Conservation (phyloP, 768 basidiomycete genomes). For the Hygrophorus russula region DNA sequence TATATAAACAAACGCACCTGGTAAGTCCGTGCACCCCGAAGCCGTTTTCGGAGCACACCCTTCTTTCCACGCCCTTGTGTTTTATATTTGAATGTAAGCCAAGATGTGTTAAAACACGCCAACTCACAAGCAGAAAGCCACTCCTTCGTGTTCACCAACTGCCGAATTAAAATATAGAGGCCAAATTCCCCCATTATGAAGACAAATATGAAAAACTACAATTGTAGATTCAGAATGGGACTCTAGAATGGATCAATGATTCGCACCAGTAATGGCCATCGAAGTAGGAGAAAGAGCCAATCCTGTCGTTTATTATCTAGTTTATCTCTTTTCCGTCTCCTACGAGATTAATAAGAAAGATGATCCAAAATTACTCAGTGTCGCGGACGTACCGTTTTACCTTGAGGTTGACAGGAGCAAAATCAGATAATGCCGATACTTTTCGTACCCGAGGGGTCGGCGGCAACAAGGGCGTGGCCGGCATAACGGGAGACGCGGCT, state of each 20-base stretch:
- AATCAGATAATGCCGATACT: conserved; percentile 77
- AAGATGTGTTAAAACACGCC: background rate
- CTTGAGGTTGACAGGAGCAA: conserved; percentile 81
- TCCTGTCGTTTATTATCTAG: conserved; percentile 44
- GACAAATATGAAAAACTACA: conserved; percentile 70
- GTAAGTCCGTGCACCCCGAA: conserved; percentile 69
- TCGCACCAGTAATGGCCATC: conserved; percentile 80
- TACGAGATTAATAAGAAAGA: background rate
- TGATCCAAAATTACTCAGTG: background rate
- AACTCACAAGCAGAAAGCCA: conserved; percentile 76
- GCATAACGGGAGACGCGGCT: conserved; percentile 25
- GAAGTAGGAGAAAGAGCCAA: conserved; percentile 62
- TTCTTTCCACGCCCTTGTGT: conserved; percentile 76
- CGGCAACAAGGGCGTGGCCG: conserved; percentile 23
- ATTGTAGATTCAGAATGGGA: background rate
- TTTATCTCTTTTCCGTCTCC: conserved; percentile 23
- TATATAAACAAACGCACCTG: conserved; percentile 31
- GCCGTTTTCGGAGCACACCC: conserved; percentile 59
- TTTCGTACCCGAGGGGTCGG: conserved; percentile 49
- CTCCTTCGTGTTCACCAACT: conserved; percentile 91
- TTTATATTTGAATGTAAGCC: background rate
- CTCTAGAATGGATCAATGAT: background rate
- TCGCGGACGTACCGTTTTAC: conserved; percentile 50
- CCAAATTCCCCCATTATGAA: conserved; percentile 82
- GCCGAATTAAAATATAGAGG: conserved; percentile 77